Evolutionary conservation across 805 yeast genomes (phyloP), one percentile per base, ranked within the genome.

Genomic region (Saturnispora quitensis): DNA sequence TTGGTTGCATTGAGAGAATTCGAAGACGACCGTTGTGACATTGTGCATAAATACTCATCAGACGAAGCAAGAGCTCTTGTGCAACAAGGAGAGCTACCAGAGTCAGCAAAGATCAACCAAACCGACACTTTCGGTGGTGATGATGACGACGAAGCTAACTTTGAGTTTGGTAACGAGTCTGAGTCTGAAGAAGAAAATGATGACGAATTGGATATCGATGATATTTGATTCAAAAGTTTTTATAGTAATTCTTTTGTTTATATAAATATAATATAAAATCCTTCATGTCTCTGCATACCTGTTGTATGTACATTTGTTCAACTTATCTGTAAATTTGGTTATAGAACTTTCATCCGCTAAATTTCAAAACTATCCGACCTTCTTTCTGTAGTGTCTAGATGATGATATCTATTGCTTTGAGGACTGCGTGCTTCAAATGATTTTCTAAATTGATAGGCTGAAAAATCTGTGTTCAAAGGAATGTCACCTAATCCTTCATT

Each of bases 1-100:
- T 76, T 93, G 66, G 93, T 91, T 46, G 90, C 97, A 7, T 80
- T 93, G 63, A 89, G 99, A 78, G 99, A 93, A 66, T 93, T 93
- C 82, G 97, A 93, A 73, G 97, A 91, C 65, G 96, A 88, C 56
- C 95, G 87, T 70, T 93, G 97, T 76, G 99, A 93, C 69, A 97
- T 93, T 60, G 91, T 93, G 53, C 95, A 91, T 71, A 93, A 93
- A 73, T 93, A 85, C 73, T 89, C 86, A 70, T 84, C 97, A 48
- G 99, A 93, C 66, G 99, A 93, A 73, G 99, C 99, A 55, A 87
- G 99, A 76, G 83, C 95, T 48, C 78, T 93, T 73, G 95, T 93
- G 74, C 85, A 81, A 57, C 86, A 84, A 70, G 99, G 99, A 61
- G 99, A 93, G 73, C 79, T 93, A 63, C 99, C 99, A 57, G 98